phyloP scores from a whole-genome alignment of 1,284 basidiomycete species.

The Mixia osmundae region DNA sequence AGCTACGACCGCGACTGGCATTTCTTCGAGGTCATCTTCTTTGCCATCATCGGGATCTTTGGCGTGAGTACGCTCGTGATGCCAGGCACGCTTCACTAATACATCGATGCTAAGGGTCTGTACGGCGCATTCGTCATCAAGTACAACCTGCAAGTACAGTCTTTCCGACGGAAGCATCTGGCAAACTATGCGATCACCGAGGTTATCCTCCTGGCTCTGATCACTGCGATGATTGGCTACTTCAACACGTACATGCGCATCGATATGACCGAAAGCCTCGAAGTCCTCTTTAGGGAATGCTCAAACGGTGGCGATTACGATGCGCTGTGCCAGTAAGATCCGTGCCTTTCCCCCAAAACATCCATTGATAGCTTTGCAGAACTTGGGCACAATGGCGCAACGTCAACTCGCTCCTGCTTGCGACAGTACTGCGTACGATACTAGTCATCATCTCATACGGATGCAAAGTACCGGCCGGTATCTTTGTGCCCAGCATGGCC shows the following conservation, averaged over 20 bases:
- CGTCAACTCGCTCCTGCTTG: conserved; percentile 73
- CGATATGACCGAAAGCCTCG: conserved; percentile 95
- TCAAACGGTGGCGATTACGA: conserved; percentile 79
- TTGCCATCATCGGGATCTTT: conserved; percentile 73
- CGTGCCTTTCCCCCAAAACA: background rate
- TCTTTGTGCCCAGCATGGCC: conserved; percentile 95
- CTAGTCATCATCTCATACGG: conserved; percentile 87
- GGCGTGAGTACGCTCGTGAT: conserved; percentile 61
- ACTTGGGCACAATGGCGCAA: conserved; percentile 81
- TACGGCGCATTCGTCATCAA: conserved; percentile 95
- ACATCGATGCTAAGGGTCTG: conserved; percentile 37
- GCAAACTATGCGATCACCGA: conserved; percentile 64
- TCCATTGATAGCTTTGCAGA: conserved; percentile 25
- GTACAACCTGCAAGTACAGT: conserved; percentile 83
- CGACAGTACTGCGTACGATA: conserved; percentile 63
- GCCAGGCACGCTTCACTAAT: background rate
- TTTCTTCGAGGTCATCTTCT: conserved; percentile 88
- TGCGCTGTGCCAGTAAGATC: conserved; percentile 73
- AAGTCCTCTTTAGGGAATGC: conserved; percentile 90
- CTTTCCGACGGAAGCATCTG: conserved; percentile 75
- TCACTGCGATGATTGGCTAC: conserved; percentile 82
- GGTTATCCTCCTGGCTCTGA: conserved; percentile 56
- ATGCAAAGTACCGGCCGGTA: conserved; percentile 87
- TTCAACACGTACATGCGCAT: conserved; percentile 85
- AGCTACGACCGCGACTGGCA: conserved; percentile 97